A percentile compares a stretch with the other conserved stretches of the same genome.
Evolutionary conservation across 176 grass and related monocot genomes (phyloP).

Genomic region (Rhipidocladum racemiflorum): DNA sequence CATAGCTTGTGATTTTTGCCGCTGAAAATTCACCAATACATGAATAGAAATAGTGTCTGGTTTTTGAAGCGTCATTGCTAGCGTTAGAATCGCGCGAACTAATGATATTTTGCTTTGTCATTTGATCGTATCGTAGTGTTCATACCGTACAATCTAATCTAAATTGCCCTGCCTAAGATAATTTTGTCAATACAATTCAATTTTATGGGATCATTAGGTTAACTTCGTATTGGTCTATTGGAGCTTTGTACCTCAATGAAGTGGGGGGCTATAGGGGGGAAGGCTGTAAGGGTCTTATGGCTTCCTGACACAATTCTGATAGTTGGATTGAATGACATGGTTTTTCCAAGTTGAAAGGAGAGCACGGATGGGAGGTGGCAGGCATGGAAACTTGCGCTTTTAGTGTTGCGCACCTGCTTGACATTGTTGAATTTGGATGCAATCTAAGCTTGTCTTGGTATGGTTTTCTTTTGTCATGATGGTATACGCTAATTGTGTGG

Average conservation of each 20-base stretch:
- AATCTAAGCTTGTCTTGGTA: not conserved
- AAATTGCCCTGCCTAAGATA: not conserved
- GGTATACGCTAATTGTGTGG: not conserved
- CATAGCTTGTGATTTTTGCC: not conserved
- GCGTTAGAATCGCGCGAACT: too few species aligned
- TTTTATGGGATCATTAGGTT: not conserved
- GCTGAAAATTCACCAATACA: not conserved
- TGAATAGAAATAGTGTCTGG: not conserved
- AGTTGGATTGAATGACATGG: not conserved
- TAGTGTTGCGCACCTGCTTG: not conserved
- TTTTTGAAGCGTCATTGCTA: not conserved
- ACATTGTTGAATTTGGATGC: not conserved
- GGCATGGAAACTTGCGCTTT: not conserved
- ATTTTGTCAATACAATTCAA: not conserved
- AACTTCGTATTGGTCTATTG: not conserved
- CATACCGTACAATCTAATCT: not conserved
- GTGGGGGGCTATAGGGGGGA: not conserved
- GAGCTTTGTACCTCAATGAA: not conserved
- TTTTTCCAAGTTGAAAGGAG: not conserved
- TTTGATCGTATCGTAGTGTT: not conserved
- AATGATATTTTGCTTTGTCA: not conserved
- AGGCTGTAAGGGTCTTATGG: not conserved
- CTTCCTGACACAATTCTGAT: not conserved
- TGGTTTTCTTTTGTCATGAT: not conserved
- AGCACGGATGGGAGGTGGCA: not conserved